These are phyloP conservation scores for Chaetomium tenue DNA, from an alignment of 495 filamentous ascomycete genomes.

Conservation along the genomic window DNA sequence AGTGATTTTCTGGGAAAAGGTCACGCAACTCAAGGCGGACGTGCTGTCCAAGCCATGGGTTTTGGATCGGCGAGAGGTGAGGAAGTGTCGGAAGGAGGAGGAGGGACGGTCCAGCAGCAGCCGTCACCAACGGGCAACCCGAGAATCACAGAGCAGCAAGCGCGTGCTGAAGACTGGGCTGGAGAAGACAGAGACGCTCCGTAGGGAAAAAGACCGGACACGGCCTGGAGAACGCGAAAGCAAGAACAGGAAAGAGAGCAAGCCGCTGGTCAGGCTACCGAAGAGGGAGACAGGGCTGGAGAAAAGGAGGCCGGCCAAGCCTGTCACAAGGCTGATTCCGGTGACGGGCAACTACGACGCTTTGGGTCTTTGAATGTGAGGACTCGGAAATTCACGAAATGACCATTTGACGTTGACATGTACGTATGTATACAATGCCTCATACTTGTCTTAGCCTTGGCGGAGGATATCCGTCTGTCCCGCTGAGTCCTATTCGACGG, in stretches of 20 bases:
- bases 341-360: slow-evolving; percentile 33
- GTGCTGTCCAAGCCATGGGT: slow-evolving; percentile 70
- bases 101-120: slow-evolving; percentile 29
- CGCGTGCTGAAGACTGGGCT: neutral
- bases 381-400: neutral
- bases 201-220: neutral
- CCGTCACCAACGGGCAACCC: slow-evolving; percentile 40
- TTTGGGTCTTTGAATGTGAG: slow-evolving; percentile 28
- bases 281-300: slow-evolving; percentile 28
- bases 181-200: slow-evolving; percentile 1
- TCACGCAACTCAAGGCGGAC: slow-evolving; percentile 58
- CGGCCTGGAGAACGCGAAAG: neutral
- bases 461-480: neutral
- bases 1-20: slow-evolving; percentile 70
- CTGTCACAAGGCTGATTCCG: slow-evolving; percentile 18
- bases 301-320: slow-evolving; percentile 20
- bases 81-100: slow-evolving; percentile 52
- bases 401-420: no score
- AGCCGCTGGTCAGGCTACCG: neutral
- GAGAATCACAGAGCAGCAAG: slow-evolving; percentile 40
- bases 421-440: neutral
- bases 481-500: neutral
- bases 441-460: slow-evolving; percentile 2
- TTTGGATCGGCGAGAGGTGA: slow-evolving; percentile 54
- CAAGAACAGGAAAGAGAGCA: neutral